Conservation (phyloP, 163 green algal species). For the Coccomyxa subellipsoidea region DNA sequence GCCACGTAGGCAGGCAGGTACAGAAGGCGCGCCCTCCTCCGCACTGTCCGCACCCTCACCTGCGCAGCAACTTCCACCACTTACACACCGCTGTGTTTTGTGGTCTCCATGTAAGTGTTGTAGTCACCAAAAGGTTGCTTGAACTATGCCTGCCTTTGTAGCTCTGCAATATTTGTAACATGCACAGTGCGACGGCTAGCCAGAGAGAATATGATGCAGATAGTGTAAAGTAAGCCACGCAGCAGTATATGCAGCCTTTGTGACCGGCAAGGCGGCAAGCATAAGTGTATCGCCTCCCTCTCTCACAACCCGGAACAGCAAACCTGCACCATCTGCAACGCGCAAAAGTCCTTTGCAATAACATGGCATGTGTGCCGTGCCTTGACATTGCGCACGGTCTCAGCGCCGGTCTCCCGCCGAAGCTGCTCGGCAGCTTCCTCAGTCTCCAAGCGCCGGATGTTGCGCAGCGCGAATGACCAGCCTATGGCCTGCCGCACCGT, state of each 20-base stretch:
- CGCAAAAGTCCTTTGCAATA: too few relatives aligned
- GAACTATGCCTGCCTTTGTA: neutral
- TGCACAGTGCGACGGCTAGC: too few relatives aligned
- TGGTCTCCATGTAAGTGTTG: too few relatives aligned
- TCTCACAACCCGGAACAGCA: neutral
- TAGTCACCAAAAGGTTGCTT: too few relatives aligned
- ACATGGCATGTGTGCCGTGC: constrained; percentile 12
- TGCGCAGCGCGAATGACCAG: constrained; percentile 51
- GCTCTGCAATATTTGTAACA: too few relatives aligned
- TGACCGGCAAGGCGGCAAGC: too few relatives aligned
- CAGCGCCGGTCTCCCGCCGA: constrained; percentile 12
- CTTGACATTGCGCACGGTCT: constrained; percentile 30
- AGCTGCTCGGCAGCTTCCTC: constrained; percentile 16
- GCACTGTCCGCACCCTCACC: constrained; percentile 30
- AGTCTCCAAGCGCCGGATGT: constrained; percentile 27
- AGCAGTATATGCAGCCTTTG: too few relatives aligned
- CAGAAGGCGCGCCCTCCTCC: constrained; percentile 37
- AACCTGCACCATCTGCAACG: too few relatives aligned
- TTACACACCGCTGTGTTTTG: too few relatives aligned
- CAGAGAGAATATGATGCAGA: too few relatives aligned
- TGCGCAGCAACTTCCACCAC: constrained; percentile 12
- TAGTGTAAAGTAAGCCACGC: too few relatives aligned
- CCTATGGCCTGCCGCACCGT: constrained; percentile 54
- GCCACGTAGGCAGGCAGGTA: constrained; percentile 56
- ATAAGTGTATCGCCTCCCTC: neutral